Base-by-base conservation (phyloP, 805 yeast genomes). In the Kazachstania bromeliacearum region DNA sequence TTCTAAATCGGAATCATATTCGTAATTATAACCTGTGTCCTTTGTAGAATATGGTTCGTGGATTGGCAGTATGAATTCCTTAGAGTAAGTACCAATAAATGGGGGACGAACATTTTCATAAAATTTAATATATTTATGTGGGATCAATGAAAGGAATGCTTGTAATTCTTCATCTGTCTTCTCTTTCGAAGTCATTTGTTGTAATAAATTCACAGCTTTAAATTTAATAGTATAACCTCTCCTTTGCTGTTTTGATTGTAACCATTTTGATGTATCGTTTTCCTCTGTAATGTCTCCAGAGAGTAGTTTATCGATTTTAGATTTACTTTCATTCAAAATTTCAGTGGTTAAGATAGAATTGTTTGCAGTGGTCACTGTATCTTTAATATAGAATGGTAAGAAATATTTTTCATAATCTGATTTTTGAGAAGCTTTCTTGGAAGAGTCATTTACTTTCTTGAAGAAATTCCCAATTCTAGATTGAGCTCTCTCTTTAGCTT, bases 91-190 rank as follows among this genome's bases (percentile, higher is more conserved):
- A 1, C 81, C 81, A 24, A 62, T 61, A 46, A 68, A 76, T 7
- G 78, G 71, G 4, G 77, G 61, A 36, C 62, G 59, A 6, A 68
- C 55, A 45, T 73, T 73, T 41, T 75, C 80, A 42, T 70, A 68
- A 47, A 67, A 67, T 39, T 63, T 64, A 31, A 67, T 60, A 37
- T 55, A 66, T 39, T 61, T 62, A 8, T 58, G 53, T 5, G 67
- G 66, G 13, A 62, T 43, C 34, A 30, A 42, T 14, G 41, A 46
- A 40, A 42, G 39, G 20, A 41, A 45, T 23, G 27, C 47, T 39
- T 36, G 68, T 53, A 40, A 56, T 47, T 50, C 63, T 50, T 36
- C 41, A 31, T 57, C 61, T 7, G 55, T 46, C 40, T 68, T 69
- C 37, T 68, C 71, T 44, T 46, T 38, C 51, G 66, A 28, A 12